A percentile compares a stretch with the other conserved stretches of the same genome.
These are phyloP conservation scores for Paraurostyla sp. DNA, from an alignment of 73 alveolate species.

Conservation along the genomic window DNA sequence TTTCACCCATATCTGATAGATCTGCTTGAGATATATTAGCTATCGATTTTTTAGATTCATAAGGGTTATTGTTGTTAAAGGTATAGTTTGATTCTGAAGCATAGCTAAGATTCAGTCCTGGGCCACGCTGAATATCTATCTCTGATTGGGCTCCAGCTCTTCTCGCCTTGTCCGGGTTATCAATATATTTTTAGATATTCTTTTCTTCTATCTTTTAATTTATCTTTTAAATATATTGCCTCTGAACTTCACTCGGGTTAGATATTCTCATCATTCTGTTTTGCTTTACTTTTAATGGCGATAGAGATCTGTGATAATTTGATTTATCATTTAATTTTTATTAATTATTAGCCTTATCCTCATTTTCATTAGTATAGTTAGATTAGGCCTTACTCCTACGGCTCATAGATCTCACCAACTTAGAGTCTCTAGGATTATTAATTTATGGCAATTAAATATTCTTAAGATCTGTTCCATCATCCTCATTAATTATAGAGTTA, in stretches of 20 bases:
- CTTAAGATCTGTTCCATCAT: no score
- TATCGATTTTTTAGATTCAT: neutral
- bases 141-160: neutral
- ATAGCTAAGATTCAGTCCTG: constrained; percentile 10
- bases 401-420: no score
- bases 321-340: neutral
- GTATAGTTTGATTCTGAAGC: neutral
- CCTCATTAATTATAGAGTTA: no score
- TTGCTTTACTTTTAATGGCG: neutral
- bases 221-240: neutral
- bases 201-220: neutral
- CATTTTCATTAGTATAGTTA: no score
- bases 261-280: neutral
- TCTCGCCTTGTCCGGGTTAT: neutral
- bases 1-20: neutral
- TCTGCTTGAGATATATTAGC: constrained; percentile 8
- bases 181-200: neutral
- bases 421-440: no score
- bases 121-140: neutral
- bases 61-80: no score
- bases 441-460: no score
- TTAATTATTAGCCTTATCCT: neutral
- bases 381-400: no score
- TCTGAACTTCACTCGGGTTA: neutral
- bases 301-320: neutral